Conservation (phyloP, 2,329 filamentous ascomycete genomes). For the Lecanicillium sp. region DNA sequence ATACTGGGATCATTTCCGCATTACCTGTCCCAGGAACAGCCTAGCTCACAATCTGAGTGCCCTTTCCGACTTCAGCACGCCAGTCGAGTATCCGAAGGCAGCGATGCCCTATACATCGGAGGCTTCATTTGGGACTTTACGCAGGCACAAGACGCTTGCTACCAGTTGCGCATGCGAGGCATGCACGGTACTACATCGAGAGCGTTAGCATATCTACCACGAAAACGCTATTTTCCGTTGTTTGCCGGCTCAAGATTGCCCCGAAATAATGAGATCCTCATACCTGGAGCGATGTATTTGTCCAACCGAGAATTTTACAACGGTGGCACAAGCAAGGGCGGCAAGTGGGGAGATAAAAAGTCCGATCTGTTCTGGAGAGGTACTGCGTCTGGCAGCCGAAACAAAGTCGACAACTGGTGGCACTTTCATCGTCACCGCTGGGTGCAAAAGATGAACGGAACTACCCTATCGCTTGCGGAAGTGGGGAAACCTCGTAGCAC, state of each 20-base stretch:
- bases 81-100: no score
- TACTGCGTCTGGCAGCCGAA: constrained; percentile 47
- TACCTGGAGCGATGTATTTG: constrained; percentile 56
- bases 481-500: background rate
- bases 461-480: constrained; percentile 35
- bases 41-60: no score
- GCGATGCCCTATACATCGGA: no score
- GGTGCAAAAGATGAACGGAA: constrained; percentile 51
- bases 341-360: constrained; percentile 45
- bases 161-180: constrained; percentile 41
- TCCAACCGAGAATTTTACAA: constrained; percentile 46
- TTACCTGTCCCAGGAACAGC: no score
- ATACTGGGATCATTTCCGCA: no score
- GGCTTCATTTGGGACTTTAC: constrained; percentile 53
- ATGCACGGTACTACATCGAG: constrained; percentile 51
- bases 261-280: constrained; percentile 55
- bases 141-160: constrained; percentile 46
- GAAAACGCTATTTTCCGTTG: constrained; percentile 47
- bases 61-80: no score
- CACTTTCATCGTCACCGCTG: constrained; percentile 55
- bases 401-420: constrained; percentile 45
- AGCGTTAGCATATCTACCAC: constrained; percentile 43
- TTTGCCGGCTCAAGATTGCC: constrained; percentile 55
- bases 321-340: constrained; percentile 41
- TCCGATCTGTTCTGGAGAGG: constrained; percentile 50